Base-by-base conservation (phyloP, 1,139 yeast species). In the Pichia sp. region DNA sequence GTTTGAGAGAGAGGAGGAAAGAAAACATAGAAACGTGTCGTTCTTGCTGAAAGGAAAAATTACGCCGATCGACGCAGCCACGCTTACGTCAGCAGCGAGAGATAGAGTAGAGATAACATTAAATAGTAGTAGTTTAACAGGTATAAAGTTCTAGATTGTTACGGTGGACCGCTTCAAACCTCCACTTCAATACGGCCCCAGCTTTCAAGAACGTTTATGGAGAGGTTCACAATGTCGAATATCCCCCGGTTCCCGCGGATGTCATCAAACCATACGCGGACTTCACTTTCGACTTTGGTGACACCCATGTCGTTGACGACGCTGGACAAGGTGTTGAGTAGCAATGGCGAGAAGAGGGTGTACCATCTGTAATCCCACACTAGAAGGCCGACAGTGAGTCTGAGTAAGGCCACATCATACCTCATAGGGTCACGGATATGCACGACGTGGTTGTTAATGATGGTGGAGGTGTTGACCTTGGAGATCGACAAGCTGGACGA, bases 281-380 rank as follows among this genome's bases (percentile, higher is more conserved):
- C 81, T 64, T 86, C 84, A 62, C 85, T 85, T 61, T 82, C 84
- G 40, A 90, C 81, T 70, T 87, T 89, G 48, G 87, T 82, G 46
- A 86, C 72, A 0, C 97, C 97, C 64, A 88, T 91, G 64, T 84
- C 85, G 33, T 83, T 82, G 34, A 89, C 84, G 58, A 89, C 75
- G 54, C 77, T 81, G 45, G 81, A 74, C 55, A 91, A 71, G 1
- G 83, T 75, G 38, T 73, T 70, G 24, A 85, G 68, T 55, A 90
- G 75, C 49, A 76, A 75, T 31, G 95, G 89, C 9, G 95, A 85
- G 65, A 91, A 92, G 62, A 92, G 97, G 60, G 84, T 81, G 72
- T 93, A 95, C 99, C 99, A 95, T 67, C 99, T 83, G 71, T 91
- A 98, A 67, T 91, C 88, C 97, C 98, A 93, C 24, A 95, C 96